A percentile compares a stretch with the other conserved stretches of the same genome.
phyloP scores from a whole-genome alignment of 345 rosid species.

The Carallia brachiata region DNA sequence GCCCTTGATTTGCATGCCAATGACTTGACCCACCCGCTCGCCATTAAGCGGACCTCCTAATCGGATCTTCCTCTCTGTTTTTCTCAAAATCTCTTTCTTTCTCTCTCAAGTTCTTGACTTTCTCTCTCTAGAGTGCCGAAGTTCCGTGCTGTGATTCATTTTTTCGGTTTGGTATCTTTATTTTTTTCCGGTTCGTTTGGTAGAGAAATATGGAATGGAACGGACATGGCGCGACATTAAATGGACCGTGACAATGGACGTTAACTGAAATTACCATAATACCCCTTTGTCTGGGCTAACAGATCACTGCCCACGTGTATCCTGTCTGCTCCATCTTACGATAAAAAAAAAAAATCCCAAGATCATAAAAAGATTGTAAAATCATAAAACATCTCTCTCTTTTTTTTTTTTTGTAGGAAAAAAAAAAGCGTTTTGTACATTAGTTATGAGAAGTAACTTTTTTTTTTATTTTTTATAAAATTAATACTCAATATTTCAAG shows the following conservation, averaged over 20 bases:
- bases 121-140: constrained; percentile 23
- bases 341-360: too few species aligned
- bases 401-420: too few species aligned
- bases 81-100: background rate
- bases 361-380: too few species aligned
- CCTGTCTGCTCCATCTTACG: constrained; percentile 1
- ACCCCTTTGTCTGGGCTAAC: constrained; percentile 12
- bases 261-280: constrained; percentile 23
- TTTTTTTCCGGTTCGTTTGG: background rate
- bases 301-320: constrained; percentile 28
- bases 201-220: constrained; percentile 9
- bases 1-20: constrained; percentile 93
- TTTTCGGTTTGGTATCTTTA: constrained; percentile 2
- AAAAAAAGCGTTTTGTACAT: too few species aligned
- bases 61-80: background rate
- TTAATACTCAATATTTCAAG: too few species aligned
- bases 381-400: too few species aligned
- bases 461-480: too few species aligned
- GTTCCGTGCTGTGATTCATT: background rate
- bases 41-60: constrained; percentile 41
- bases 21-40: constrained; percentile 84
- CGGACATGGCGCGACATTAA: constrained; percentile 47
- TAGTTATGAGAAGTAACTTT: too few species aligned
- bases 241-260: constrained; percentile 8
- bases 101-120: background rate